Evolutionary conservation across 2,329 filamentous ascomycete genomes (phyloP).

Genomic region (Cercospora sojina): DNA sequence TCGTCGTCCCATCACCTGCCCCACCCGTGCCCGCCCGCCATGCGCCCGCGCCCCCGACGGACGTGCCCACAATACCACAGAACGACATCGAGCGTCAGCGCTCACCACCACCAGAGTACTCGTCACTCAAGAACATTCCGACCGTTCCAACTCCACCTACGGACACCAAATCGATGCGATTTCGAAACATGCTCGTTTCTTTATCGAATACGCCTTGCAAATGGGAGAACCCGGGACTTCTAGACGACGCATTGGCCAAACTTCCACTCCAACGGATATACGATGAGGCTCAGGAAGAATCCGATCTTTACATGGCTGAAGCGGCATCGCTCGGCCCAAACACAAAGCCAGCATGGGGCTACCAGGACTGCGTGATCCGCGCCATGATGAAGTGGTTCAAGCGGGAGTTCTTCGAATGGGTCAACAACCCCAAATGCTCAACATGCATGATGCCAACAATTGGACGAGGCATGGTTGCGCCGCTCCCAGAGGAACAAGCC

Average conservation of each 20-base stretch:
- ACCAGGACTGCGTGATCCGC: slow-evolving; percentile 93
- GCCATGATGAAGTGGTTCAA: slow-evolving; percentile 96
- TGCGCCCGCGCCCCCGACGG: slow-evolving; percentile 27
- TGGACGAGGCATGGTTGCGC: slow-evolving; percentile 76
- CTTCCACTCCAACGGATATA: slow-evolving; percentile 92
- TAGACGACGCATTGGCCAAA: slow-evolving; percentile 84
- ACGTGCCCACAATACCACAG: slow-evolving; percentile 34
- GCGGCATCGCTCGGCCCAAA: slow-evolving; percentile 82
- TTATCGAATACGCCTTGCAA: slow-evolving; percentile 85
- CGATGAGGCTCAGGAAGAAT: slow-evolving; percentile 89
- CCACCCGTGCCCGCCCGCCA: slow-evolving; percentile 21
- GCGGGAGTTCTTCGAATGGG: slow-evolving; percentile 90
- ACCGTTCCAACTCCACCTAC: slow-evolving; percentile 71
- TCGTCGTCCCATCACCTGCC: slow-evolving; percentile 25
- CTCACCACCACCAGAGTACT: slow-evolving; percentile 58
- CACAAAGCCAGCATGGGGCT: slow-evolving; percentile 81
- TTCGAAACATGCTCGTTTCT: slow-evolving; percentile 73
- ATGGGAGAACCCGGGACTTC: slow-evolving; percentile 91
- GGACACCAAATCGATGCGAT: slow-evolving; percentile 50
- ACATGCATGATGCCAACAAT: slow-evolving; percentile 80
- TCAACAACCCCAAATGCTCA: slow-evolving; percentile 89
- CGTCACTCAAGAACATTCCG: slow-evolving; percentile 63
- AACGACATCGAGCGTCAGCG: slow-evolving; percentile 23
- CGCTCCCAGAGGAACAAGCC: slow-evolving; percentile 83
- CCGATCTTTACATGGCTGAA: slow-evolving; percentile 80